Evolutionary conservation across 1,284 basidiomycete species (phyloP).

Genomic region (Xerocomus minutiporus): DNA sequence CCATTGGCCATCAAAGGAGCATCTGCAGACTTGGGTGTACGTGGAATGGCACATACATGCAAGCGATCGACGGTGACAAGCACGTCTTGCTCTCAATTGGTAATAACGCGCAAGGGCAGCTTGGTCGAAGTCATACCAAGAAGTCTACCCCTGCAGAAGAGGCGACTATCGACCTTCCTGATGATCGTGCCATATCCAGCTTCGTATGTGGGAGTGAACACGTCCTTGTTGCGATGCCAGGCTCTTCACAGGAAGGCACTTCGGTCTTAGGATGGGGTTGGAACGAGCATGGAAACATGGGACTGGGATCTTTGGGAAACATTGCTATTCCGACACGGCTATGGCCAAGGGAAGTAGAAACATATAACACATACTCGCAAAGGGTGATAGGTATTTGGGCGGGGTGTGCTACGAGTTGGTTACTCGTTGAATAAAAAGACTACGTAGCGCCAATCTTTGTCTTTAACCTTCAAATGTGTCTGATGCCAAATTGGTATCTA

Average conservation of each 20-base stretch:
- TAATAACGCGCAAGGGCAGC: slow-evolving; percentile 66
- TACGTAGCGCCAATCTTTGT: too few species aligned
- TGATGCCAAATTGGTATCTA: neutral
- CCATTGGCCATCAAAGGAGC: slow-evolving; percentile 30
- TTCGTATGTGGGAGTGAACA: slow-evolving; percentile 78
- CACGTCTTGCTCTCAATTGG: slow-evolving; percentile 51
- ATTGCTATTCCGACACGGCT: slow-evolving; percentile 44
- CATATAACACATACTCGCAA: slow-evolving; percentile 6
- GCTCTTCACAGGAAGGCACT: slow-evolving; percentile 5
- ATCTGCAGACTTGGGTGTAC: slow-evolving; percentile 55
- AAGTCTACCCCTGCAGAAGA: slow-evolving; percentile 5
- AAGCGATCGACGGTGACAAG: slow-evolving; percentile 27
- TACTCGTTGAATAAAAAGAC: slow-evolving; percentile 35
- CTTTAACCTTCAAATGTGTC: too few species aligned
- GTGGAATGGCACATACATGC: slow-evolving; percentile 78
- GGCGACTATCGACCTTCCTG: slow-evolving; percentile 37
- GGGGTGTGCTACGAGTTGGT: slow-evolving; percentile 75
- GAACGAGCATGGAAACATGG: slow-evolving; percentile 95
- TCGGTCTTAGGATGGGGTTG: slow-evolving; percentile 84
- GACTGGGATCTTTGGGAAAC: slow-evolving; percentile 56
- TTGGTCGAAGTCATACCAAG: slow-evolving; percentile 41
- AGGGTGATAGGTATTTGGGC: slow-evolving; percentile 50
- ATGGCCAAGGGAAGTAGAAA: slow-evolving; percentile 40
- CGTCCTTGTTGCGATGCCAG: slow-evolving; percentile 44
- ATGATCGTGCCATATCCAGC: slow-evolving; percentile 22